Evolutionary conservation across 2,329 filamentous ascomycete genomes (phyloP).

Genomic region (Xylariaceae sp.): DNA sequence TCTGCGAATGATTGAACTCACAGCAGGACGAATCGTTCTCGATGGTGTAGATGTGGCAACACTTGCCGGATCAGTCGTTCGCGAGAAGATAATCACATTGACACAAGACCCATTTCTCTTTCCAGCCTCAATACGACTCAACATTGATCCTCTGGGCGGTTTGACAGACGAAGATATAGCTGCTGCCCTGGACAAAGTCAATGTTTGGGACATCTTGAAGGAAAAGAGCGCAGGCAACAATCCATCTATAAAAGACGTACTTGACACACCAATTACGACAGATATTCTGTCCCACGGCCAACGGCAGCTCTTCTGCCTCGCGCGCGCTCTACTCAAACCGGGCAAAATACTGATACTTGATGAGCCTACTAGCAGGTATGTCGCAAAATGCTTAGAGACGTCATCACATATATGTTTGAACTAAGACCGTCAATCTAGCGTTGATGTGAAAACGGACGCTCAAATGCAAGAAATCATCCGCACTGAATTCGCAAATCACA

Average conservation of each 20-base stretch:
- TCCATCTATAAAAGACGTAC: background rate
- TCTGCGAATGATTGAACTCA: constrained; percentile 47
- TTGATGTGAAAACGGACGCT: constrained; percentile 35
- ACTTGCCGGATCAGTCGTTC: constrained; percentile 43
- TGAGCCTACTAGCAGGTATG: constrained; percentile 22
- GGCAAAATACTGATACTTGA: constrained; percentile 23
- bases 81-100: constrained; percentile 38
- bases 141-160: constrained; percentile 42
- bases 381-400: background rate
- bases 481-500: constrained; percentile 41
- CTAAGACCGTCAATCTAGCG: constrained; percentile 18
- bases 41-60: constrained; percentile 46
- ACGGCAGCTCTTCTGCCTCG: constrained; percentile 21
- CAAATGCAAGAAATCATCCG: constrained; percentile 33
- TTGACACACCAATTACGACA: constrained; percentile 7
- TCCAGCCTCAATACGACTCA: constrained; percentile 44
- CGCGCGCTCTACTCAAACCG: constrained; percentile 17
- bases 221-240: constrained; percentile 11
- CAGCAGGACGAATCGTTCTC: constrained; percentile 42
- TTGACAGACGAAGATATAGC: constrained; percentile 39
- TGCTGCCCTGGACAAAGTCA: constrained; percentile 37
- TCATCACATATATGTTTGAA: background rate
- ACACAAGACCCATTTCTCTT: constrained; percentile 47
- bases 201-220: constrained; percentile 5
- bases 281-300: constrained; percentile 19